Conservation (phyloP, 23 red algal species). For the Chondrus crispus region DNA sequence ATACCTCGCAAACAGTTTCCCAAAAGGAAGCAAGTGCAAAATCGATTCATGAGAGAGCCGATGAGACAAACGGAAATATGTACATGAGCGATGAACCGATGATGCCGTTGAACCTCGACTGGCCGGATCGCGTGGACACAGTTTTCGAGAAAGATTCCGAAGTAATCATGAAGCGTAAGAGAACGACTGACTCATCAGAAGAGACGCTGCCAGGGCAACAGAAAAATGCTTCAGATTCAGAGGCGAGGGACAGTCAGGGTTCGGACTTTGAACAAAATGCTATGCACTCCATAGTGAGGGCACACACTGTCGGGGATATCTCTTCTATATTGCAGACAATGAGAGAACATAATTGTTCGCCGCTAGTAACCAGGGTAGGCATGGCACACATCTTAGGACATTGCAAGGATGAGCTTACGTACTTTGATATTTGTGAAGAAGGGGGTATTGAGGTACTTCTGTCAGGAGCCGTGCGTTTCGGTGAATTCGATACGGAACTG, state of each 20-base stretch:
- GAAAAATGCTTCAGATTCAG: conserved; percentile 30
- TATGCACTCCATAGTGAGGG: conserved; percentile 16
- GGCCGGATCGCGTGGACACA: no score
- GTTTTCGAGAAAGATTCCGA: no score
- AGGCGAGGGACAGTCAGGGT: background rate
- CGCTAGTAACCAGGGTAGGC: conserved; percentile 6
- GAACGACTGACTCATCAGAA: no score
- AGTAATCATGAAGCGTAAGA: no score
- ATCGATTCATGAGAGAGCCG: no score
- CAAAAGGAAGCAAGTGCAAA: no score
- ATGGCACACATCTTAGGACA: background rate
- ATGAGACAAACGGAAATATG: no score
- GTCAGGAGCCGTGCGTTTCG: conserved; percentile 14
- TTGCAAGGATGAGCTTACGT: conserved; percentile 12
- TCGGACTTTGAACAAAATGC: conserved; percentile 26
- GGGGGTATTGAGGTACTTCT: conserved; percentile 52
- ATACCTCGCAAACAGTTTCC: no score
- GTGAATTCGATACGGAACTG: conserved; percentile 21
- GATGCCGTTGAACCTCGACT: no score
- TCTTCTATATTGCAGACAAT: conserved; percentile 4
- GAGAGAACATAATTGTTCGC: conserved; percentile 3
- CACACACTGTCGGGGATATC: background rate
- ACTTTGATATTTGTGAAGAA: conserved; percentile 55
- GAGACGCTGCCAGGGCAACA: conserved; percentile 25
- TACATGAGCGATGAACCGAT: no score